Percentiles rank a stretch among this genome's conserved stretches.
Evolutionary conservation across 306 rosid genomes (phyloP).

Genomic region (Vigna radiata): DNA sequence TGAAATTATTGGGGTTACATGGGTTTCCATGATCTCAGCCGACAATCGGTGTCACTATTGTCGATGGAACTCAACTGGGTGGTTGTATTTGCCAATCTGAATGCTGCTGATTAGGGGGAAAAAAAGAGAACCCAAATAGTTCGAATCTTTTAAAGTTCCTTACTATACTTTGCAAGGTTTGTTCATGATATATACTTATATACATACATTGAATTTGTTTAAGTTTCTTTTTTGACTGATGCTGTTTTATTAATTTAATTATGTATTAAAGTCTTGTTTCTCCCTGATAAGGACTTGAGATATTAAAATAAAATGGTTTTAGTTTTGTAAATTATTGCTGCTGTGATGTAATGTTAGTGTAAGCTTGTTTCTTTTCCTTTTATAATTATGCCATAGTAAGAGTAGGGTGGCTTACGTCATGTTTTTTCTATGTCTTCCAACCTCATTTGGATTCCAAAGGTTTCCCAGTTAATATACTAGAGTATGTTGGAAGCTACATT

Average conservation of each 20-base stretch:
- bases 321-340: slow-evolving; percentile 45
- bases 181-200: slow-evolving; percentile 42
- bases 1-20: slow-evolving; percentile 35
- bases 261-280: slow-evolving; percentile 42
- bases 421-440: slow-evolving; percentile 45
- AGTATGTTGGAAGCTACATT: slow-evolving; percentile 50
- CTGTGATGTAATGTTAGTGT: slow-evolving; percentile 24
- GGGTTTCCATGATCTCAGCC: slow-evolving; percentile 45
- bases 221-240: slow-evolving; percentile 67
- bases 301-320: slow-evolving; percentile 50
- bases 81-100: slow-evolving; percentile 36
- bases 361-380: slow-evolving; percentile 37
- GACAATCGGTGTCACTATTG: slow-evolving; percentile 46
- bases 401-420: slow-evolving; percentile 57
- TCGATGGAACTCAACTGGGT: slow-evolving; percentile 40
- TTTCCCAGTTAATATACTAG: slow-evolving; percentile 42
- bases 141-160: slow-evolving; percentile 45
- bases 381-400: slow-evolving; percentile 46
- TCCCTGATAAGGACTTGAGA: slow-evolving; percentile 61
- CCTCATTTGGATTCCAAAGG: slow-evolving; percentile 38
- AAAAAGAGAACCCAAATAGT: slow-evolving; percentile 39
- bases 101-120: slow-evolving; percentile 29
- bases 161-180: slow-evolving; percentile 55
- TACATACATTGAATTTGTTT: slow-evolving; percentile 40
- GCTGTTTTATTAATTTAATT: slow-evolving; percentile 51